Conservation (phyloP, 108 stramenopile genomes). For the Pseudonitzschia delicatissima region DNA sequence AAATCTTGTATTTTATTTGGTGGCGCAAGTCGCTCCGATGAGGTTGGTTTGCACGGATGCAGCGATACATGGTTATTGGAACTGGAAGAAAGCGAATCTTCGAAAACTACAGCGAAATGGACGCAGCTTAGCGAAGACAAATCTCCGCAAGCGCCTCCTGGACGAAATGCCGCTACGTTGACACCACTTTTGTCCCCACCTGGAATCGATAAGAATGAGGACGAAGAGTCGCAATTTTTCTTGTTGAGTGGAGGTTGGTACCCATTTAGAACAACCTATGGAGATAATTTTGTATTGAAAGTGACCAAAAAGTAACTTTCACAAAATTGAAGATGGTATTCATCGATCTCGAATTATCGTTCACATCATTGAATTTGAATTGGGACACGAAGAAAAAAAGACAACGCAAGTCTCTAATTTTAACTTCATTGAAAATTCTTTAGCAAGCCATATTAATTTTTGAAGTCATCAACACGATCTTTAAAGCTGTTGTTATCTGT, state of each 20-base stretch:
- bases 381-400: too few relatives aligned
- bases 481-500: too few relatives aligned
- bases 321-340: too few relatives aligned
- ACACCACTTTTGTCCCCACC: conserved; percentile 14
- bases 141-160: conserved; percentile 33
- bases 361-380: too few relatives aligned
- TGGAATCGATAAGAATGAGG: conserved; percentile 9
- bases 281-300: conserved; percentile 47
- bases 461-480: too few relatives aligned
- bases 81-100: neutral
- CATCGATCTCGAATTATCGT: neutral
- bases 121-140: neutral
- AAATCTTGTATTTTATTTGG: conserved; percentile 52
- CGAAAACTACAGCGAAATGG: conserved; percentile 23
- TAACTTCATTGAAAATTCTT: too few relatives aligned
- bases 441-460: too few relatives aligned
- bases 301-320: conserved; percentile 9
- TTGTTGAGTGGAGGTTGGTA: conserved; percentile 72
- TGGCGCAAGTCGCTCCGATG: conserved; percentile 33
- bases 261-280: conserved; percentile 58
- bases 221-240: conserved; percentile 25
- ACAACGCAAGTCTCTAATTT: too few relatives aligned
- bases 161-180: conserved; percentile 73
- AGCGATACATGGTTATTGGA: conserved; percentile 59
- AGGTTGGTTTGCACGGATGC: conserved; percentile 40